These are phyloP conservation scores for Lagenidium giganteum DNA, from an alignment of 352 stramenopile genomes.

Conservation along the genomic window DNA sequence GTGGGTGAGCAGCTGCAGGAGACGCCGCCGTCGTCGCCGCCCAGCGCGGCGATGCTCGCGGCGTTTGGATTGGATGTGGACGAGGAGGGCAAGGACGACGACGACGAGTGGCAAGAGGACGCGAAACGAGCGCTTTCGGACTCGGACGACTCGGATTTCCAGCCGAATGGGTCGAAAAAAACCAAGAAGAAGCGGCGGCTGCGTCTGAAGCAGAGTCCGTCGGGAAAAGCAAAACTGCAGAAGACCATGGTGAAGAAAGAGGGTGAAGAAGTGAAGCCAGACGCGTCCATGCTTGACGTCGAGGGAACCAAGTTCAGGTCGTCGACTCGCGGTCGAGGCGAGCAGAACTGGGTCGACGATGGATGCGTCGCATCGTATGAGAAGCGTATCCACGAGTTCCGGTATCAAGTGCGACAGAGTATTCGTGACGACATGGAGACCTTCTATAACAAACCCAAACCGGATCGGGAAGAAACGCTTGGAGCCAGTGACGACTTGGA, in stretches of 20 bases:
- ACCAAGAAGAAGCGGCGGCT: slow-evolving; percentile 21
- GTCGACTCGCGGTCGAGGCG: slow-evolving; percentile 4
- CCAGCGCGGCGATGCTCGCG: slow-evolving; percentile 13
- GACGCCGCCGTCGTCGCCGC: slow-evolving; percentile 19
- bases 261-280: neutral
- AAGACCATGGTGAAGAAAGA: neutral
- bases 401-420: neutral
- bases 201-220: slow-evolving; percentile 1
- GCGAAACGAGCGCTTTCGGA: neutral
- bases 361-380: slow-evolving; percentile 17
- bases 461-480: slow-evolving; percentile 1
- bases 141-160: slow-evolving; percentile 10
- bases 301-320: slow-evolving; percentile 4
- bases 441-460: slow-evolving; percentile 18
- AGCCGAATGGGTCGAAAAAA: neutral
- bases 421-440: slow-evolving; percentile 10
- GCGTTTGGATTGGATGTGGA: slow-evolving; percentile 7
- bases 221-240: neutral
- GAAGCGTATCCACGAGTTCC: slow-evolving; percentile 9
- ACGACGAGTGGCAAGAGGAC: neutral
- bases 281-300: slow-evolving; percentile 1
- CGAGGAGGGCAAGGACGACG: slow-evolving; percentile 2
- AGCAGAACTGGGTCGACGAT: slow-evolving; percentile 25
- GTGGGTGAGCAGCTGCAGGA: slow-evolving; percentile 2
- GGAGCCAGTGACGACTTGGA: slow-evolving; percentile 21